phyloP scores from a whole-genome alignment of 2,329 filamentous ascomycete species.

The Clonostachys sp. region DNA sequence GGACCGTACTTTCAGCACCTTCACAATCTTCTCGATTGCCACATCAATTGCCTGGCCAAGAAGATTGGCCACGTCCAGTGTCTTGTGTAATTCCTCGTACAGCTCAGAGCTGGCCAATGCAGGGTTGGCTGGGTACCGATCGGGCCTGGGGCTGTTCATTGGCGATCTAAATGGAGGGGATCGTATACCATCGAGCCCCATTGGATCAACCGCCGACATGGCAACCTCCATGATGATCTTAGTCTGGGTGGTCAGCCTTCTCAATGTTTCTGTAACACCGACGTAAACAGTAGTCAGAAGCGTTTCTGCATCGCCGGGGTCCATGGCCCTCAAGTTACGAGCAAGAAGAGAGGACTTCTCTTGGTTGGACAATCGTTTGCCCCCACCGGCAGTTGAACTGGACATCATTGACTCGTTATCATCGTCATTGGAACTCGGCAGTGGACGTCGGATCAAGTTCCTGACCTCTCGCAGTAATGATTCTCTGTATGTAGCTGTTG shows the following conservation, averaged over 20 bases:
- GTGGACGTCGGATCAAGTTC: conserved; percentile 73
- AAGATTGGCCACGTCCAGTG: conserved; percentile 72
- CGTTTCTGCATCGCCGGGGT: conserved; percentile 78
- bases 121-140: conserved; percentile 16
- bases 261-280: conserved; percentile 78
- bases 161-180: conserved; percentile 48
- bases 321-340: conserved; percentile 79
- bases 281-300: conserved; percentile 82
- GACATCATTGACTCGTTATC: conserved; percentile 89
- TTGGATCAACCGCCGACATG: conserved; percentile 57
- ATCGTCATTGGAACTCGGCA: conserved; percentile 91
- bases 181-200: conserved; percentile 30
- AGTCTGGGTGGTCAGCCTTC: conserved; percentile 82
- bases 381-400: conserved; percentile 68
- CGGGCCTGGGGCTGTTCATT: conserved; percentile 42
- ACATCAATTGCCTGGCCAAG: conserved; percentile 77
- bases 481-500: conserved; percentile 81
- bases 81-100: conserved; percentile 73
- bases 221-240: conserved; percentile 95
- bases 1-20: conserved; percentile 70
- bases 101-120: conserved; percentile 34
- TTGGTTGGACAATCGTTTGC: conserved; percentile 68
- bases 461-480: conserved; percentile 82
- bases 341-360: conserved; percentile 88
- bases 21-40: conserved; percentile 71